Base-by-base conservation (phyloP, 2,329 filamentous ascomycete genomes). In the Aspergillus sp. region DNA sequence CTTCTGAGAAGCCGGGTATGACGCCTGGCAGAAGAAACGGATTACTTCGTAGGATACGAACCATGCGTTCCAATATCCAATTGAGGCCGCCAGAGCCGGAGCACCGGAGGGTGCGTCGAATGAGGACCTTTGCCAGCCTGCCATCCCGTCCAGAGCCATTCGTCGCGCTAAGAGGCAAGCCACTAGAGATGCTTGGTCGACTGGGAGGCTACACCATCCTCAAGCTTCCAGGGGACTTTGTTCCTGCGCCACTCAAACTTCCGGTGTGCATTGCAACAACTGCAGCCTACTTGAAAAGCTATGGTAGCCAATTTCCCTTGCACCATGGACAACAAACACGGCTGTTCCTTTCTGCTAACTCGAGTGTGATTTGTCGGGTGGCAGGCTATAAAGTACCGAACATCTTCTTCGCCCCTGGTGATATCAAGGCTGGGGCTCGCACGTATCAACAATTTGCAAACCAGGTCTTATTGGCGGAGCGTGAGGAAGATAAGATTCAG, bases 221-320 rank as follows among this genome's bases (percentile, higher is more conserved):
- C 19, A 58, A 54, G 5, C 56, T 71, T 4, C 68, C 68, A 1
- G 48, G 44, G 1, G 62, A 68, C 9, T 65, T 70, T 53, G 62
- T 62, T 4, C 68, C 69, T n/a, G 57, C 57, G 8, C 57, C 61
- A 4, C 54, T 72, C 43, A 60, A 60, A 40, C 56, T 74, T 10
- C 71, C 71, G 2, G 63, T 63, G n/a, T 71, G 67, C 42, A 65
- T 74, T 48, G 70, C 69, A 32, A 67, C 68, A 29, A 65, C 63
- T n/a, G 57, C 64, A 8, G 53, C 55, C 19, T 70, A 67, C 51
- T 48, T 74, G 45, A 53, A 60, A 42, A 51, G 54, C 40, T 55
- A 66, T 52, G 66, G 69, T 71, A 59, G 50, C 56, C 30, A n/a
- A 7, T 32, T 32, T 12, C 19, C 4, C 4, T n/a, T 4, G 8